Evolutionary conservation across 495 filamentous ascomycete genomes (phyloP), one percentile per base, ranked within the genome.

Genomic region (Cercophora samala): DNA sequence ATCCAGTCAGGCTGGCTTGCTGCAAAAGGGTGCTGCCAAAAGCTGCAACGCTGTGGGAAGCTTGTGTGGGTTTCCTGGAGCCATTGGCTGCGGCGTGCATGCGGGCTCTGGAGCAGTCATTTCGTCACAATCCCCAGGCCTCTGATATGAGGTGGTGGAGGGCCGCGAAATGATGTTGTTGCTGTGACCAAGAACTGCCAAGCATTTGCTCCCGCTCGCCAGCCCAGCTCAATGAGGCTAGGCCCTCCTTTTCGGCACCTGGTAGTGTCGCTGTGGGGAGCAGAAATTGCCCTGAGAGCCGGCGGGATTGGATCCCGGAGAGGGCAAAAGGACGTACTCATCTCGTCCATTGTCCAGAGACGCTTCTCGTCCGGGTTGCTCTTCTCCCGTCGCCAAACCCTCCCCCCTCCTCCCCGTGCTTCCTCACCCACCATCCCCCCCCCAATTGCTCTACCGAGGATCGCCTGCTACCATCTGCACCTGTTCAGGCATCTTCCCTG

Each of bases 401-500:
- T 21, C 22, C 19, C 18, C 22, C 53, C 18, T 21, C 53, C 18
- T 21, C 53, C 22, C n/a, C 53, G n/a, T 56, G 53, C n/a, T 56
- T 19, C 53, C 53, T 56, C n/a, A 5, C 53, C 53, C 53, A 21
- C 53, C 53, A 56, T 56, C 53, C 52, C 5, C 19, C 52, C 18
- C 21, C 25, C 60, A 62, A 62, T 62, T 62, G 18, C 60, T 62
- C 60, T 62, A 62, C 60, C 29, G 60, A 62, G 60, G 60, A 62
- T 62, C 60, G 60, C 60, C 60, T 42, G 60, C 21, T 62, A 29
- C 60, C 60, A 26, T 23, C 60, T 62, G 60, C 60, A 37, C 4
- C 29, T 32, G 24, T 62, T 62, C 60, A 62, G 60, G 60, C 60
- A 62, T 62, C 25, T 62, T 62, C 60, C 60, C 26, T 62, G 60